These are phyloP conservation scores for Geranomyces variabilis DNA, from an alignment of 192 early-diverging fungal genomes.

Conservation along the genomic window DNA sequence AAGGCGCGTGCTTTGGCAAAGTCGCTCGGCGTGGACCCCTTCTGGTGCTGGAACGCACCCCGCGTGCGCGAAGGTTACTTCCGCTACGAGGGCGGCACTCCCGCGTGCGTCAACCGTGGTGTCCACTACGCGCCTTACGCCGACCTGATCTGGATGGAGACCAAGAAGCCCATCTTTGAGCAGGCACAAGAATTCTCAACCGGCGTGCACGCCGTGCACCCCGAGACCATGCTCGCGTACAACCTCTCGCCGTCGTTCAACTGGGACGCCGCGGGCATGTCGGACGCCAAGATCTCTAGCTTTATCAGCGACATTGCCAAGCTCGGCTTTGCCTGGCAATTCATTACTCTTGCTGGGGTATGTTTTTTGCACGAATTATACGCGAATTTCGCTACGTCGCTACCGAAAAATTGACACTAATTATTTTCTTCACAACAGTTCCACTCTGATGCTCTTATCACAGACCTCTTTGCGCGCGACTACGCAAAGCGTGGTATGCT, in stretches of 20 bases:
- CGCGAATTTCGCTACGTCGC: background rate
- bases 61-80: conserved; percentile 95
- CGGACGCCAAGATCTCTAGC: conserved; percentile 81
- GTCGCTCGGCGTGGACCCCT: conserved; percentile 68
- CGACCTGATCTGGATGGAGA: conserved; percentile 97
- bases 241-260: conserved; percentile 98
- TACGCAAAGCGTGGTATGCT: conserved; percentile 90
- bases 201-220: conserved; percentile 78
- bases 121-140: conserved; percentile 86
- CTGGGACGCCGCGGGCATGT: conserved; percentile 96
- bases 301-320: conserved; percentile 83
- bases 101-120: conserved; percentile 81
- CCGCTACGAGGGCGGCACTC: conserved; percentile 94
- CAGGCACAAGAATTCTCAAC: conserved; percentile 91
- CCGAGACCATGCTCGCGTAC: conserved; percentile 89
- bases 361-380: too few relatives aligned
- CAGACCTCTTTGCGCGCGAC: conserved; percentile 83
- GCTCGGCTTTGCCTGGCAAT: conserved; percentile 97
- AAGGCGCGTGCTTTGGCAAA: conserved; percentile 85
- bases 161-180: conserved; percentile 87
- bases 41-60: conserved; percentile 89
- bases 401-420: conserved; percentile 2
- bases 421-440: conserved; percentile 45
- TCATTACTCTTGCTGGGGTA: conserved; percentile 92
- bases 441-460: conserved; percentile 87